Percentiles rank a stretch among this genome's conserved stretches.
These are phyloP conservation scores for Lipomyces kockii DNA, from an alignment of 805 yeast genomes.

Conservation along the genomic window DNA sequence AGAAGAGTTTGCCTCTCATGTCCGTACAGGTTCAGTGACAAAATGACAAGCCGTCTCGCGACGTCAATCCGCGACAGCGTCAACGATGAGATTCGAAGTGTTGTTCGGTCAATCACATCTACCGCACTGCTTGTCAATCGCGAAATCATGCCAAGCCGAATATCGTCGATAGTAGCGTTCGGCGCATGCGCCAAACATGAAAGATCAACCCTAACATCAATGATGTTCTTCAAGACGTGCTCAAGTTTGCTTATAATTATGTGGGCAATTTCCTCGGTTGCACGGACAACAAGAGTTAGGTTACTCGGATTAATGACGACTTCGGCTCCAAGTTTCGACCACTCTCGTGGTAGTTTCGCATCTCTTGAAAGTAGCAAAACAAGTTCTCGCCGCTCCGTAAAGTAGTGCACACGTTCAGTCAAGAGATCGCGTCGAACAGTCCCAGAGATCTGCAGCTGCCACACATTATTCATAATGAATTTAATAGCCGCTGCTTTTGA, in stretches of 20 bases:
- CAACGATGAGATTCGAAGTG: conserved; percentile 25
- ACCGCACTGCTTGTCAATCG: conserved; percentile 21
- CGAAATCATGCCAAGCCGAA: conserved; percentile 25
- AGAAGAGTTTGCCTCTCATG: conserved; percentile 7
- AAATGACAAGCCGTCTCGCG: conserved; percentile 23
- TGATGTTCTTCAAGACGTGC: conserved; percentile 6
- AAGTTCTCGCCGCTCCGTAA: conserved; percentile 21
- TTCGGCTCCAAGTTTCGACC: conserved; percentile 13
- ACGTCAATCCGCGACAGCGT: conserved; percentile 10
- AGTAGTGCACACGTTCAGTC: conserved; percentile 7
- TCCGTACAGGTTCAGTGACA: conserved; percentile 19
- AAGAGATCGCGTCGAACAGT: conserved; percentile 20
- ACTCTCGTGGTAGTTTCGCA: conserved; percentile 17
- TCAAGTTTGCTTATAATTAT: conserved; percentile 11
- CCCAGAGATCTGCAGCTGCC: conserved; percentile 24
- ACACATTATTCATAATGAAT: conserved; percentile 14
- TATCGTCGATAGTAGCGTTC: conserved; percentile 9
- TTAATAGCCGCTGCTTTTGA: conserved; percentile 6
- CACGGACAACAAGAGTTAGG: conserved; percentile 5
- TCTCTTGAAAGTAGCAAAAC: conserved; percentile 13
- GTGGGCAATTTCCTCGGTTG: conserved; percentile 12
- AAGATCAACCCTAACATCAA: conserved; percentile 9
- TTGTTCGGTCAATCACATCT: conserved; percentile 17
- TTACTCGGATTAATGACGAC: conserved; percentile 13
- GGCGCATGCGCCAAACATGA: conserved; percentile 10